Evolutionary conservation across 106 monocot genomes (phyloP), one percentile per base, ranked within the genome.

Genomic region (Amphibolis antarctica): DNA sequence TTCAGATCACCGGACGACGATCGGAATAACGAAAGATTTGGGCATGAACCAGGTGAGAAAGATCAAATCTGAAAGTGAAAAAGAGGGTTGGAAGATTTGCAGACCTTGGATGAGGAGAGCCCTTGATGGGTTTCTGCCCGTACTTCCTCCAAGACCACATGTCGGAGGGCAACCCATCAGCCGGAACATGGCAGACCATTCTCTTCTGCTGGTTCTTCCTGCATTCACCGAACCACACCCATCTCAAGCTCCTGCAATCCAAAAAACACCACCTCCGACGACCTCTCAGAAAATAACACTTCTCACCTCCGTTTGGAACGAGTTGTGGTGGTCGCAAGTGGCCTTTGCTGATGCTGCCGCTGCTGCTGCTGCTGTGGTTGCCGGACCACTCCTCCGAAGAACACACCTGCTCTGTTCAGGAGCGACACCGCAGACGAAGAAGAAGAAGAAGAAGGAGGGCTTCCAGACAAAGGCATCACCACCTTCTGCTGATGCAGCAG

Each of bases 101-200:
- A 22, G 62, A 92, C 92, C 92, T 60, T 12, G 92, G 92, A 62
- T 78, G 79, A 56, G 92, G 92, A 29, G 92, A 93, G 20, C 88
- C 92, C 54, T 93, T 93, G 67, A 93, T 93, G 66, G 92, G 92
- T 61, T 93, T 93, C 74, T 93, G 92, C 7, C 92, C 92, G 42
- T 93, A 93, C 66, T 93, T 93, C 21, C 92, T 74, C 92, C 92
- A 93, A 10, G 88, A 80, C 92, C 92, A 93, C 66, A 83, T 55
- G 71, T 88, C 88, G n/a, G 78, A 62, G 5, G 88, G 68, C 62
- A 77, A 65, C 2, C 72, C 77, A 51, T 85, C 82, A 1, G 74
- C 85, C 2, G 85, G 82, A 17, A 93, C 76, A 13, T 85, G 80
- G 64, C 79, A 61, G 18, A 93, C 92, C 71, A 85, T 80, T 43